A percentile compares a stretch with the other conserved stretches of the same genome.
These are phyloP conservation scores for Aspergillus biplanus DNA, from an alignment of 495 filamentous ascomycete species.

Conservation along the genomic window DNA sequence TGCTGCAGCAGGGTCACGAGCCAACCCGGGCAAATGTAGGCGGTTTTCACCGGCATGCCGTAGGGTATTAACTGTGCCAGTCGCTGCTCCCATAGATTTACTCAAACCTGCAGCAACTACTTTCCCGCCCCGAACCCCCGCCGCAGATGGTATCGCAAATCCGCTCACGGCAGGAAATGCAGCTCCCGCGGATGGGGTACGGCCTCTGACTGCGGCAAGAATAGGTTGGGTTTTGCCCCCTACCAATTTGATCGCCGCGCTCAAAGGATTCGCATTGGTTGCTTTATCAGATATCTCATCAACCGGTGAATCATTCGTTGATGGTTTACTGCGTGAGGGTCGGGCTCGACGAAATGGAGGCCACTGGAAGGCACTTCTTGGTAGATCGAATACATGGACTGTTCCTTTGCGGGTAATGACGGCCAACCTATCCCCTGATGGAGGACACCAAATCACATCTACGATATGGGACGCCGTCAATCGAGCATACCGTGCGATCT, in stretches of 20 bases:
- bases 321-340: constrained; percentile 44
- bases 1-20: constrained; percentile 42
- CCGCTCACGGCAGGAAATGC: constrained; percentile 47
- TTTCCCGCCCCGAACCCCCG: constrained; percentile 71
- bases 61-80: constrained; percentile 75
- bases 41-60: constrained; percentile 85
- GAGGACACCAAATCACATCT: constrained; percentile 85
- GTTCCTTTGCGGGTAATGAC: constrained; percentile 93
- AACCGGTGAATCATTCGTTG: constrained; percentile 30
- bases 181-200: constrained; percentile 53
- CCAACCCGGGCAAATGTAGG: constrained; percentile 68
- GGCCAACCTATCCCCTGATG: constrained; percentile 77
- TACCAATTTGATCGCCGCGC: constrained; percentile 62
- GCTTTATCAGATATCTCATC: constrained; percentile 54
- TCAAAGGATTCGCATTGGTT: constrained; percentile 61
- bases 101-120: constrained; percentile 81
- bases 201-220: constrained; percentile 57
- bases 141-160: constrained; percentile 64
- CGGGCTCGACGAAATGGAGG: constrained; percentile 75
- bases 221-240: constrained; percentile 62
- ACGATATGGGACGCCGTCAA: constrained; percentile 89
- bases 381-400: constrained; percentile 85
- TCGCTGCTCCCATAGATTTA: constrained; percentile 80
- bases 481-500: constrained; percentile 82
- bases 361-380: constrained; percentile 84